Evolutionary conservation across 768 basidiomycete species (phyloP), one percentile per base, ranked within the genome.

Genomic region (Fomitopsis serialis): DNA sequence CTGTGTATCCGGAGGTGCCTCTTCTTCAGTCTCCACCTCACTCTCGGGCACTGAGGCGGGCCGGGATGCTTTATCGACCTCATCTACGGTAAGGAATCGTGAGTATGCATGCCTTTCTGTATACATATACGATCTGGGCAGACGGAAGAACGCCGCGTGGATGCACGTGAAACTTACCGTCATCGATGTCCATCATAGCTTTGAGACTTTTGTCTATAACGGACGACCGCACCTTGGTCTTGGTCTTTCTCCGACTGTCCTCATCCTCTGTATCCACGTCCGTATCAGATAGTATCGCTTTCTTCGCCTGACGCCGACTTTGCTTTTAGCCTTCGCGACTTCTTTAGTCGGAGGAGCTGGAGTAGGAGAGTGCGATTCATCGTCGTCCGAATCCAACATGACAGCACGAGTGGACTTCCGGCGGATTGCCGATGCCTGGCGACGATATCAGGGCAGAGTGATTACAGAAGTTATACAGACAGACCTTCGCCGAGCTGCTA

Each of bases 161-260:
- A 40, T 40, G 15, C 15, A 17, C 12, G 12, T 11, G 2, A 34
- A 22, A 54, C 65, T 11, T 37, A 85, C 88, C 81, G 60, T 89
- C 88, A 52, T 88, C 87, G 50, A 89, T 76, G 48, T 90, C 87
- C 87, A 89, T 88, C 73, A 89, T 77, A 10, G 79, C 84, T n/a
- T 66, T 66, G 45, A 78, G 46, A 42, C 76, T 78, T 57, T 53
- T 64, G 58, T 72, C 72, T 11, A 72, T 70, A 10, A 78, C 79
- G 15, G 74, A 70, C 53, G 9, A 58, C 56, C 46, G 55, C 48
- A 67, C 65, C 58, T 73, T 74, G 29, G 64, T 60, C 50, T 60
- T 68, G 52, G 51, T 54, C 52, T 66, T 66, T 48, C 56, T 8
- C 48, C 12, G 11, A 34, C 35, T 50, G 7, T 25, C 68, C 29